These are phyloP conservation scores for Chalciporus piperatus DNA, from an alignment of 768 basidiomycete species.

Conservation along the genomic window DNA sequence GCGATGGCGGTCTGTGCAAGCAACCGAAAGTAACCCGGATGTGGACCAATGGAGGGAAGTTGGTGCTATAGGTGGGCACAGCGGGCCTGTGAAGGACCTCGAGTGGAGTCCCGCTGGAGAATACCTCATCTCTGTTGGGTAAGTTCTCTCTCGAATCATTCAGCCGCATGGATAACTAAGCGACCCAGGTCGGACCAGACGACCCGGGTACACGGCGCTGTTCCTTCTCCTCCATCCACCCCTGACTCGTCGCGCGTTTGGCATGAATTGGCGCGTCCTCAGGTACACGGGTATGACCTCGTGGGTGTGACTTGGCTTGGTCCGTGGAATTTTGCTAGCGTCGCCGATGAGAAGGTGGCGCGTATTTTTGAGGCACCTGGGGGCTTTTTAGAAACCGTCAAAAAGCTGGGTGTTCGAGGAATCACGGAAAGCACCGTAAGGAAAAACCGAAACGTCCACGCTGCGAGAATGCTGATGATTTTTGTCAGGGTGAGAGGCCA, in stretches of 20 bases:
- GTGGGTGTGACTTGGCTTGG: conserved; percentile 75
- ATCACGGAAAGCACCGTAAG: conserved; percentile 52
- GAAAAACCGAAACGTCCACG: neutral
- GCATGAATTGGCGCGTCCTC: conserved; percentile 91
- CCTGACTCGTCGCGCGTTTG: conserved; percentile 40
- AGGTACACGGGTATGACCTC: conserved; percentile 96
- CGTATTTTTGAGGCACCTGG: conserved; percentile 91
- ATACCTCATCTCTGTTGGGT: conserved; percentile 87
- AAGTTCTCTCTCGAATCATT: conserved; percentile 18
- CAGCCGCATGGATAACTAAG: neutral
- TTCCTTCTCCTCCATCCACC: conserved; percentile 22
- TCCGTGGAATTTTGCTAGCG: conserved; percentile 78
- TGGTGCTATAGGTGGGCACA: conserved; percentile 85
- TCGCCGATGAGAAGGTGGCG: conserved; percentile 95
- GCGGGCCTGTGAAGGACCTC: conserved; percentile 72
- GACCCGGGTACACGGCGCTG: conserved; percentile 78
- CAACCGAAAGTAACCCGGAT: conserved; percentile 15
- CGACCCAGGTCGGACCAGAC: conserved; percentile 80
- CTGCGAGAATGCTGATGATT: conserved; percentile 3
- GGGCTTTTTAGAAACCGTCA: conserved; percentile 68
- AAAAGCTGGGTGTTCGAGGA: conserved; percentile 46
- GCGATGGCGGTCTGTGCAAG: conserved; percentile 60
- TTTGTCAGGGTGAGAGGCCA: conserved; percentile 56
- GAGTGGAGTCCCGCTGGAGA: conserved; percentile 86
- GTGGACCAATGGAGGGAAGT: conserved; percentile 67